Base-by-base conservation (phyloP, 2,329 filamentous ascomycete species). In the Ceratocystis ficicola region DNA sequence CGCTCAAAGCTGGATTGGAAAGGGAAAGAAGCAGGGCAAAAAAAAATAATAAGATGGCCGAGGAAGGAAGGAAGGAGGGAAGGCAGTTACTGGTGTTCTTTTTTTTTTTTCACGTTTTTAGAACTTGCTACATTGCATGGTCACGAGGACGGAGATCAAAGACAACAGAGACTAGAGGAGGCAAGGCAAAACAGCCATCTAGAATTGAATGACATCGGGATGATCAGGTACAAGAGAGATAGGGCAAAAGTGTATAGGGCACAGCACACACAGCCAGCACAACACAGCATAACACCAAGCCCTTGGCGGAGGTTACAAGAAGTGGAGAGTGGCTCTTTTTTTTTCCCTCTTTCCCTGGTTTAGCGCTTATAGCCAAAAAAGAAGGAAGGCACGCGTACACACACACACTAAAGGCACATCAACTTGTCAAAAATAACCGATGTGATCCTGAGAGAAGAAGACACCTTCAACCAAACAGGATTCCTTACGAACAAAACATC, bases 141-240 rank as follows among this genome's bases (percentile, higher is more conserved):
- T 25, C 22, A 55, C 50, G 22, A 55, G 50, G 25, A n/a, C 46
- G 15, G 20, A 10, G 22, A 22, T 50, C 22, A 22, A 50, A 25
- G 48, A 50, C 48, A 50, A 25, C 22, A 41, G 12, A 41, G 36
- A 12, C 36, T 12, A n/a, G 8, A n/a, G n/a, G 48, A 12, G n/a
- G n/a, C n/a, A 25, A n/a, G 17, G n/a, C 48, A 52, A 7, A 52
- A 52, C 48, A 52, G 22, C 22, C n/a, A 57, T 28, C 28, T 57
- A 28, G 48, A 52, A 52, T 52, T n/a, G 52, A 57, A 57, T 57
- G 52, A 57, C 52, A 57, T 30, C 25, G 52, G 52, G 52, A 57
- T 22, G 52, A 57, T 57, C 52, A 57, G 52, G 52, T 28, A 57
- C 52, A 57, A 41, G 36, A 41, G 36, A 41, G 36, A 41, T 12